phyloP scores from a whole-genome alignment of 1,139 yeast species.

The Blastobotrys raffinosifermentans region DNA sequence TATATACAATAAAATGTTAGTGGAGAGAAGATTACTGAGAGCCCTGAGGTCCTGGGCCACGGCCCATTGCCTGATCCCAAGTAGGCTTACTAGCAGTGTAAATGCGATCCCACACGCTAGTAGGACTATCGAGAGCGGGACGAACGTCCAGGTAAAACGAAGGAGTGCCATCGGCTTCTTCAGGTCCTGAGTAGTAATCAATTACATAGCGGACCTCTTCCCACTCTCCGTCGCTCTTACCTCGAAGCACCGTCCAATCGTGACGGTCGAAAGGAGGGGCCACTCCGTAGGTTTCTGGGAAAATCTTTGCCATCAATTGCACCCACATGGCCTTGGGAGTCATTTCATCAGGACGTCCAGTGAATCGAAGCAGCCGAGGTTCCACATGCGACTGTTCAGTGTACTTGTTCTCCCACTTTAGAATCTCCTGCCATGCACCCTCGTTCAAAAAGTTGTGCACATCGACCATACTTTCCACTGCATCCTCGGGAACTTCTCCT shows the following conservation, averaged over 20 bases:
- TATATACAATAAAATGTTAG: too few relatives aligned
- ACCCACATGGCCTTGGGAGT: slow-evolving; percentile 83
- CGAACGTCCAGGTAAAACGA: slow-evolving; percentile 88
- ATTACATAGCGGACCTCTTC: slow-evolving; percentile 78
- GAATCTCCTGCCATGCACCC: slow-evolving; percentile 95
- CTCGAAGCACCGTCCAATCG: slow-evolving; percentile 93
- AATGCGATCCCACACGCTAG: slow-evolving; percentile 62
- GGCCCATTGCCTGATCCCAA: slow-evolving; percentile 43
- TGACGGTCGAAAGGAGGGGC: slow-evolving; percentile 96
- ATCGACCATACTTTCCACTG: slow-evolving; percentile 94
- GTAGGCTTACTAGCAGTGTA: slow-evolving; percentile 45
- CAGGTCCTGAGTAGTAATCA: slow-evolving; percentile 91
- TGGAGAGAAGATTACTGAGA: too few relatives aligned
- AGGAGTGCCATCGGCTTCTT: slow-evolving; percentile 84
- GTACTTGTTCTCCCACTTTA: slow-evolving; percentile 76
- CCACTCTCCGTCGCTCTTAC: slow-evolving; percentile 42
- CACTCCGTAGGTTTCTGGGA: slow-evolving; percentile 66
- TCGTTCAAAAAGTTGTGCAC: slow-evolving; percentile 95
- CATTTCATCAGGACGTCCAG: slow-evolving; percentile 84
- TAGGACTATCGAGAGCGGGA: slow-evolving; percentile 77
- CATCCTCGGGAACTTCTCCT: slow-evolving; percentile 86
- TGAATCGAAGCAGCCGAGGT: slow-evolving; percentile 79
- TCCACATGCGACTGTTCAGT: slow-evolving; percentile 47
- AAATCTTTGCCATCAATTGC: slow-evolving; percentile 57
- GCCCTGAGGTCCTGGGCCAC: slow-evolving; percentile 8